A percentile compares a stretch with the other conserved stretches of the same genome.
Evolutionary conservation across 2,329 filamentous ascomycete species (phyloP).

Genomic region (Pseudopyricularia cyperi): DNA sequence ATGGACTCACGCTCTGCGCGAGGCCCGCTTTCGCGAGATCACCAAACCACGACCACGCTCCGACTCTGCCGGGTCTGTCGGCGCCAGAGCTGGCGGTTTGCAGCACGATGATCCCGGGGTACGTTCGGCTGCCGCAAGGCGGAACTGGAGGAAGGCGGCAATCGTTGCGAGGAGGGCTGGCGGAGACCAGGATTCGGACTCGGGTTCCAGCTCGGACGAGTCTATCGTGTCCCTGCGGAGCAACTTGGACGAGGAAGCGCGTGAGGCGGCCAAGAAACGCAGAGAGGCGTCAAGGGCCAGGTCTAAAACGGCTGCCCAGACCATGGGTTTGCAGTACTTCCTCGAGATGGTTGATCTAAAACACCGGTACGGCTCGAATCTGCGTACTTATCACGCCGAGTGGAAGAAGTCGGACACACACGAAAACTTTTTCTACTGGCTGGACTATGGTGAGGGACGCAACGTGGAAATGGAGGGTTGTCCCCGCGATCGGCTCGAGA

Average conservation of each 20-base stretch:
- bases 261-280: constrained; percentile 21
- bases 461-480: constrained; percentile 57
- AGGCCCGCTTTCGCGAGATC: constrained; percentile 39
- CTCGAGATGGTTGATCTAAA: constrained; percentile 75
- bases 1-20: constrained; percentile 55
- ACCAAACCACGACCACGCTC: constrained; percentile 28
- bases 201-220: constrained; percentile 29
- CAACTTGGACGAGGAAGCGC: constrained; percentile 18
- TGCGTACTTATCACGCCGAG: constrained; percentile 68
- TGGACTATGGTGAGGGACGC: constrained; percentile 69
- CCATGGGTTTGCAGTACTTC: constrained; percentile 80
- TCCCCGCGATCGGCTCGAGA: constrained; percentile 60
- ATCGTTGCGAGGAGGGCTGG: constrained; percentile 60
- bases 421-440: constrained; percentile 91
- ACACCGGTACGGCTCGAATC: constrained; percentile 75
- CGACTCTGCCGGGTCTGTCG: constrained; percentile 1
- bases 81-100: constrained; percentile 6
- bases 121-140: constrained; percentile 29
- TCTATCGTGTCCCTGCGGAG: constrained; percentile 14
- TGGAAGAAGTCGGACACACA: constrained; percentile 69
- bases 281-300: constrained; percentile 37
- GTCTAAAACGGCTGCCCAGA: constrained; percentile 54
- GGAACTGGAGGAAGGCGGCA: constrained; percentile 65
- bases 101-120: not conserved
- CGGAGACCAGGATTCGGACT: constrained; percentile 21